Evolutionary conservation across 2,329 filamentous ascomycete species (phyloP).

Genomic region (Paramyrothecium roridum): DNA sequence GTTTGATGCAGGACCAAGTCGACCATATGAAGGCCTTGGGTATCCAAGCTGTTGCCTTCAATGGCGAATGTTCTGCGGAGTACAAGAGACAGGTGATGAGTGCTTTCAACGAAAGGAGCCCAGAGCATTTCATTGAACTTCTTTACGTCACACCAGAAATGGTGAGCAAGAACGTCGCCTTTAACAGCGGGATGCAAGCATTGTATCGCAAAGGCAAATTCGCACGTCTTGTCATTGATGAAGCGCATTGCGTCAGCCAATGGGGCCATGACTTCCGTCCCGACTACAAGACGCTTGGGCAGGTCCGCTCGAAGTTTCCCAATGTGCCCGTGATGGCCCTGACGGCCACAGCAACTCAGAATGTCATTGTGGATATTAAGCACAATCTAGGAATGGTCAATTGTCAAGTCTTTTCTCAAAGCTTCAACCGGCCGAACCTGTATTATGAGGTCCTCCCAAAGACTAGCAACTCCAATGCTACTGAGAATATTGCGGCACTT

Average conservation of each 20-base stretch:
- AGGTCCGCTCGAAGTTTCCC: slow-evolving; percentile 68
- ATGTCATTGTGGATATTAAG: slow-evolving; percentile 88
- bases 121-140: slow-evolving; percentile 77
- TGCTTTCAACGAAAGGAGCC: slow-evolving; percentile 57
- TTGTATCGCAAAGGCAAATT: slow-evolving; percentile 71
- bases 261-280: slow-evolving; percentile 98
- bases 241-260: slow-evolving; percentile 98
- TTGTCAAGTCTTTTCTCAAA: slow-evolving; percentile 81
- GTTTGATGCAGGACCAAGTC: slow-evolving; percentile 97
- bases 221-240: slow-evolving; percentile 91
- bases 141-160: slow-evolving; percentile 97
- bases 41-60: slow-evolving; percentile 79
- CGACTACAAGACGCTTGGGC: slow-evolving; percentile 85
- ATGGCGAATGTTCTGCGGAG: slow-evolving; percentile 65
- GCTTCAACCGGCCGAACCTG: slow-evolving; percentile 95
- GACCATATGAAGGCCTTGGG: slow-evolving; percentile 71
- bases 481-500: slow-evolving; percentile 53
- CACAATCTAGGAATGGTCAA: slow-evolving; percentile 81
- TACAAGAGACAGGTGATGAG: slow-evolving; percentile 66
- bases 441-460: slow-evolving; percentile 83
- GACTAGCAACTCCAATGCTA: slow-evolving; percentile 47
- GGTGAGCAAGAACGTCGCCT: slow-evolving; percentile 75
- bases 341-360: slow-evolving; percentile 90
- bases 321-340: slow-evolving; percentile 89
- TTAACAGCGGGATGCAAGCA: slow-evolving; percentile 62